A percentile compares a stretch with the other conserved stretches of the same genome.
Conservation (phyloP, 768 basidiomycete species). For the Mycena epipterygia region DNA sequence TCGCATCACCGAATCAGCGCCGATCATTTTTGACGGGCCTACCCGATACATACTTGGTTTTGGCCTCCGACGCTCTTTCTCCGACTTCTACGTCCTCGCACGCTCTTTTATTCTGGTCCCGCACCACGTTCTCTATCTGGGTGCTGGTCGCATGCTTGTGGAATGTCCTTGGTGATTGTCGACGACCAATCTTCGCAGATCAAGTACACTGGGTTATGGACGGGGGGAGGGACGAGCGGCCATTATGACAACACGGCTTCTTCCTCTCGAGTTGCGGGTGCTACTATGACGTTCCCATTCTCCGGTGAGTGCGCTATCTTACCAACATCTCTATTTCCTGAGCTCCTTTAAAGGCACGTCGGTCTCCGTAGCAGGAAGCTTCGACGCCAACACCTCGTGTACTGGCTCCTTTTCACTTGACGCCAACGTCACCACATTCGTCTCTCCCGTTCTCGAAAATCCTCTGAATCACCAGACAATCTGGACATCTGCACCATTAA, state of each 20-base stretch:
- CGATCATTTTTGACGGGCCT: constrained; percentile 3
- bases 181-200: constrained; percentile 38
- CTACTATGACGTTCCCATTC: constrained; percentile 39
- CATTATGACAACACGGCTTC: constrained; percentile 38
- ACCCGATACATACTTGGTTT: not conserved
- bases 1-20: constrained; percentile 27
- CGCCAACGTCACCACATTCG: constrained; percentile 31
- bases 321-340: not conserved
- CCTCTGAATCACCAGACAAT: constrained; percentile 36
- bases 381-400: constrained; percentile 36
- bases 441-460: constrained; percentile 22
- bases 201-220: constrained; percentile 35
- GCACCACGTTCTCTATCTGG: not conserved
- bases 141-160: constrained; percentile 29
- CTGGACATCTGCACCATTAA: constrained; percentile 32
- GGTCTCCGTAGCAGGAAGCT: constrained; percentile 34
- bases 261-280: constrained; percentile 22
- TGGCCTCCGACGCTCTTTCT: constrained; percentile 22
- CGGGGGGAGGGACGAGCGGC: constrained; percentile 14
- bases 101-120: not conserved
- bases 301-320: constrained; percentile 31
- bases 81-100: too few relatives aligned
- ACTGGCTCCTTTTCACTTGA: constrained; percentile 37
- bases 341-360: constrained; percentile 34
- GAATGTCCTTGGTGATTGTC: constrained; percentile 34